Base-by-base conservation (phyloP, 2,329 filamentous ascomycete genomes). In the Alternaria sp. region DNA sequence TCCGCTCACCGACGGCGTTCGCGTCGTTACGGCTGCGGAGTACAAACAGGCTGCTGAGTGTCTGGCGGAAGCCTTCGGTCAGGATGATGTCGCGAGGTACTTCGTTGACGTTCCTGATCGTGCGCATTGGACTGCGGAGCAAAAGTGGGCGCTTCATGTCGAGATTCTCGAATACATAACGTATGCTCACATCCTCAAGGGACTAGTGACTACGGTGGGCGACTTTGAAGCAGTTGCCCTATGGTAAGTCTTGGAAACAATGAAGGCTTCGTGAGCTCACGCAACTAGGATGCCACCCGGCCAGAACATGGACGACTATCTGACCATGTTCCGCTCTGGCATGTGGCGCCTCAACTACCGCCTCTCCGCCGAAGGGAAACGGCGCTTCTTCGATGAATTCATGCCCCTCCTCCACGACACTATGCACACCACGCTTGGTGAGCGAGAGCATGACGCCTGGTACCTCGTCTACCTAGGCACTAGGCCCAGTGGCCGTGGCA, bases 401-500 rank as follows among this genome's bases (percentile, higher is more conserved):
- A 80, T 94, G 51, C 92, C 92, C 15, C 84, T 93, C 49, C 86
- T 96, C 67, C 88, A 92, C 80, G 83, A 89, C 70, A 90, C 90
- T 74, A 94, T 94, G 83, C 82, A 85, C 64, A 84, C 87, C 65
- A 85, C 92, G 65, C 86, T 96, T 79, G 90, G 90, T 21, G 84
- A 86, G 43, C 86, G 88, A 55, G 90, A 93, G 75, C 78, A 84
- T 70, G 84, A 91, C 64, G 89, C 87, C 75, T 96, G 92, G 86
- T 96, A 96, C 78, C 88, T 96, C 58, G 91, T 94, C 51, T 96
- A 95, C 79, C 84, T 96, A 65, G 93, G 92, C 66, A 94, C 91
- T 55, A 91, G 89, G 78, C 88, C 90, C 33, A 85, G 84, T 65
- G 88, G 89, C 5, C 87, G 90, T 64, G 88, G 92, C 51, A 89